Conservation (phyloP, 129 eudicot genomes). For the Flaveria robusta region DNA sequence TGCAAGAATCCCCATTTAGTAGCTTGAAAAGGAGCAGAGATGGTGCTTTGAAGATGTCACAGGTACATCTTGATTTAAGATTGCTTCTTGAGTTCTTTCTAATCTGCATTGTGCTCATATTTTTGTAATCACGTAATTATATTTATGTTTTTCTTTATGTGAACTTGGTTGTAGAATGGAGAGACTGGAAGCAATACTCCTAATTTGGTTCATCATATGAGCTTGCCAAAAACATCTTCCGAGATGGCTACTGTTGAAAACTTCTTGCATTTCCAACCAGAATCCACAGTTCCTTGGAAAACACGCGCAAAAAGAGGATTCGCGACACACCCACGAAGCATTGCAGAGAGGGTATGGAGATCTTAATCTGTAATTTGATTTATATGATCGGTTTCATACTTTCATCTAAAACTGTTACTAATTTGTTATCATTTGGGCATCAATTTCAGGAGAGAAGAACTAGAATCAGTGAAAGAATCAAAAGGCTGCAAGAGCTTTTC, state of each 20-base stretch:
- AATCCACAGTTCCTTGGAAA: slow-evolving; percentile 65
- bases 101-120: not conserved
- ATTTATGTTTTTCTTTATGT: not conserved
- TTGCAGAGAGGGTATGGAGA: slow-evolving; percentile 89
- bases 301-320: slow-evolving; percentile 92
- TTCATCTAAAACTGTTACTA: not conserved
- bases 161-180: slow-evolving; percentile 48
- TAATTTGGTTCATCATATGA: slow-evolving; percentile 73
- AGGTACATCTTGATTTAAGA: slow-evolving; percentile 48
- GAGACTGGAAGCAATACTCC: slow-evolving; percentile 47
- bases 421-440: not conserved
- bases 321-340: slow-evolving; percentile 97
- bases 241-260: slow-evolving; percentile 67
- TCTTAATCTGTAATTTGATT: not conserved
- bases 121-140: not conserved
- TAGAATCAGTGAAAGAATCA: slow-evolving; percentile 88
- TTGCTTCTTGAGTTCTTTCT: not conserved
- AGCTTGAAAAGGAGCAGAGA: slow-evolving; percentile 57
- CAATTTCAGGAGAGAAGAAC: slow-evolving; percentile 73
- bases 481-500: slow-evolving; percentile 89
- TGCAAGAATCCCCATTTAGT: slow-evolving; percentile 53
- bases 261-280: slow-evolving; percentile 70
- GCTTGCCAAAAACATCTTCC: slow-evolving; percentile 71
- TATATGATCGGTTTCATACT: not conserved
- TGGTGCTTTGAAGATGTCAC: slow-evolving; percentile 57